phyloP scores from a whole-genome alignment of 1,139 yeast genomes.

The Sugiyamaella sp. region DNA sequence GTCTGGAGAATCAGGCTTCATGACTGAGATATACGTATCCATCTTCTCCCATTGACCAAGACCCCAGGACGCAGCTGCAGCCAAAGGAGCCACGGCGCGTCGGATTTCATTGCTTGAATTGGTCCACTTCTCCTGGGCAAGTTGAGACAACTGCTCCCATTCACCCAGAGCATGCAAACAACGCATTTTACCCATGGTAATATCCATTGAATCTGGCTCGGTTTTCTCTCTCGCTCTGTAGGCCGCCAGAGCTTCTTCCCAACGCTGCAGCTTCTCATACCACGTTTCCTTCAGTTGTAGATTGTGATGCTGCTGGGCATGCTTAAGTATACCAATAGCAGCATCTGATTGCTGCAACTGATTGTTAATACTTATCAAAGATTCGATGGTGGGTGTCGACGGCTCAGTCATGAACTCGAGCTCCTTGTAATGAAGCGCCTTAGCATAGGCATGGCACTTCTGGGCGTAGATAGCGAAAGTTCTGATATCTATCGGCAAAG shows the following conservation, averaged over 20 bases:
- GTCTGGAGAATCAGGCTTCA: conserved; percentile 93
- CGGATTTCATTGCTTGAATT: conserved; percentile 70
- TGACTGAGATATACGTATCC: conserved; percentile 86
- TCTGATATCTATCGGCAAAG: conserved; percentile 86
- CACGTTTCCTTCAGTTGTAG: conserved; percentile 93
- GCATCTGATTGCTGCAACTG: conserved; percentile 97
- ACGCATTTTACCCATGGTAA: conserved; percentile 97
- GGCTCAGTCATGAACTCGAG: conserved; percentile 94
- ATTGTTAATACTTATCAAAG: conserved; percentile 88
- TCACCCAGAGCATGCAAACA: conserved; percentile 97
- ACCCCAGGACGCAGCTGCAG: conserved; percentile 99
- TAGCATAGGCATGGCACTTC: conserved; percentile 95
- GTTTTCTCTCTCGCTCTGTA: conserved; percentile 62
- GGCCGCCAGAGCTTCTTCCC: conserved; percentile 97
- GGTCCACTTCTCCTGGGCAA: conserved; percentile 87
- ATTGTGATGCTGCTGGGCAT: conserved; percentile 93
- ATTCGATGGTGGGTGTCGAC: conserved; percentile 87
- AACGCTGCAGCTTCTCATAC: conserved; percentile 94
- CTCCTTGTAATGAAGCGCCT: conserved; percentile 94
- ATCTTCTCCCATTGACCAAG: conserved; percentile 95
- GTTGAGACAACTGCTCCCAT: conserved; percentile 89
- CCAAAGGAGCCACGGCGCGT: conserved; percentile 92
- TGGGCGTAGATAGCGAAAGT: conserved; percentile 93
- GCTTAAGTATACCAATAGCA: conserved; percentile 93
- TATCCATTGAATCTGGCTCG: conserved; percentile 57